Evolutionary conservation across 192 early-diverging fungal species (phyloP), one percentile per base, ranked within the genome.

Genomic region (Backusella australiensis): DNA sequence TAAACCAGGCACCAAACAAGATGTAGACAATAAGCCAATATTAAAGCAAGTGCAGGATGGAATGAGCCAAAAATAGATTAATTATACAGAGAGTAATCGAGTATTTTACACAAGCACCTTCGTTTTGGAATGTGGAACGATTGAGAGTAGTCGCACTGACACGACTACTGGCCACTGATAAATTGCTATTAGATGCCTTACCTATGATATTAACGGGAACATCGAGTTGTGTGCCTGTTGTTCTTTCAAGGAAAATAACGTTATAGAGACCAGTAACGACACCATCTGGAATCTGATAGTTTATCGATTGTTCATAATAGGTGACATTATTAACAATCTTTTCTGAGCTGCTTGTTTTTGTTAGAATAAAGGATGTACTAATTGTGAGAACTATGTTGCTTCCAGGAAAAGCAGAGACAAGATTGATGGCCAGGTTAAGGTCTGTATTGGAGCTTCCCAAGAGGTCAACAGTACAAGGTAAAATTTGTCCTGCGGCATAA

Each of bases 401-500:
- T 29, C 38, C 39, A 38, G 15, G 15, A 14, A 34, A 29, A 12
- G 66, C 52, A 23, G 53, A 56, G 1, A 35, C 69, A 26, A 82
- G 41, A 21, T 65, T 72, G 29, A 82, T 78, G 26, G 69, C 49
- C 63, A 82, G 34, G 39, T 41, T 53, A 19, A 82, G 70, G 9
- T 67, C 77, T 78, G 70, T 39, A 23, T 56, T 56, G 53, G 36
- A 42, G 53, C 23, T 34, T 34, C 14, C 21, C 35, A 70, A 67
- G 36, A 23, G 75, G 23, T 70, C 35, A 49, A 49, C 69, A 9
- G 71, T 77, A 34, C 75, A 77, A 34, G 75, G 75, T 6, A 81
- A 34, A 49, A 73, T 65, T 74, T 81, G 80, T 0, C 75, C 72
- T 34, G 36, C 39, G 11, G 77, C 75, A 77, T 81, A 81, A 36